These are phyloP conservation scores for Sclerotinia spermophila DNA, from an alignment of 2,329 filamentous ascomycete genomes.

Conservation along the genomic window DNA sequence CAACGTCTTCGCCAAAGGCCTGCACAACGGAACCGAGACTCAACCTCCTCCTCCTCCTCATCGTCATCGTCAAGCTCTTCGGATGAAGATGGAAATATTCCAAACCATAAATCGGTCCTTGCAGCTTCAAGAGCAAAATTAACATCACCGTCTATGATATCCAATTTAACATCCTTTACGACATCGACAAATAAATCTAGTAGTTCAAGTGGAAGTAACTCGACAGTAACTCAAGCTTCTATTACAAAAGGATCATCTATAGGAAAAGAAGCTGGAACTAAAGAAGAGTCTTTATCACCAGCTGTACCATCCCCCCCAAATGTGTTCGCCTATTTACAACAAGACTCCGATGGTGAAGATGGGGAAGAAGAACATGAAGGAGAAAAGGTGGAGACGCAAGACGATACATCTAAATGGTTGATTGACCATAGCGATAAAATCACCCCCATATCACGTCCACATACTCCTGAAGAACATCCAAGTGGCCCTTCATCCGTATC, in stretches of 20 bases:
- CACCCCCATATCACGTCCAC: conserved; percentile 1
- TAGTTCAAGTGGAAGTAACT: conserved; percentile 42
- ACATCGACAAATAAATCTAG: conserved; percentile 38
- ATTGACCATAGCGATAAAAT: conserved; percentile 7
- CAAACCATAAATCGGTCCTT: conserved; percentile 30
- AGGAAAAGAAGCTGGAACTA: conserved; percentile 24
- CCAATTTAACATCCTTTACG: conserved; percentile 35
- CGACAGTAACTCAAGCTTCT: conserved; percentile 41
- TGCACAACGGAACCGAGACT: conserved; percentile 24
- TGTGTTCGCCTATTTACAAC: conserved; percentile 33
- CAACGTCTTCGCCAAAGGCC: conserved; percentile 24
- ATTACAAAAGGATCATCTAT: conserved; percentile 27
- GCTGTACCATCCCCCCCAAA: conserved; percentile 34
- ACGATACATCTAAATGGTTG: conserved; percentile 24
- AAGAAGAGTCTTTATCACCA: conserved; percentile 31
- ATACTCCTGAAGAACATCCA: conserved; percentile 29
- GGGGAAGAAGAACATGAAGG: conserved; percentile 3
- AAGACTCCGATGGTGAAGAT: conserved; percentile 21
- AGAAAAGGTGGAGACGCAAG: conserved; percentile 9
- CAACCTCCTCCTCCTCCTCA: conserved; percentile 27
- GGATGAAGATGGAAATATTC: conserved; percentile 27
- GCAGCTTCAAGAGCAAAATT: conserved; percentile 31
- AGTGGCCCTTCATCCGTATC: conserved; percentile 38
- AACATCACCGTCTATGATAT: conserved; percentile 37
- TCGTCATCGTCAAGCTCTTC: conserved; percentile 27